Base-by-base conservation (phyloP, 1,139 yeast species). In the Candida sanyaensis region DNA sequence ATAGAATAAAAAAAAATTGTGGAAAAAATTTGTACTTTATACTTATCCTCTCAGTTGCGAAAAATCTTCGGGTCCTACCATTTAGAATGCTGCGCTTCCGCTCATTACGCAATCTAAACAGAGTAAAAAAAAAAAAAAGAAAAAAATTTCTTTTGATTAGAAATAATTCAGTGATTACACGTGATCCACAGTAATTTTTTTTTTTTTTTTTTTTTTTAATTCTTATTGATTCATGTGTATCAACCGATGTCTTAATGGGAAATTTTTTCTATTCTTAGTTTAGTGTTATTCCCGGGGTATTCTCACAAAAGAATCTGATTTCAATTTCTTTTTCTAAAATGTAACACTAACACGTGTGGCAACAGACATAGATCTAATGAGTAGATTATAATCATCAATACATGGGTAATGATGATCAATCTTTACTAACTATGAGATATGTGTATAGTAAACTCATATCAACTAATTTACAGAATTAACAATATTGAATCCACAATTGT, bases 111-210 rank as follows among this genome's bases (percentile, higher is more conserved):
- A 38, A 3, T 13, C 2, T 9, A 5, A 24, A 26, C n/a, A 37
- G 24, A 26, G 26, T 13, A 24, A 30, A n/a, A 31, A 23, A 40
- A 31, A 32, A 32, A 32, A 23, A 40, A 40, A n/a, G n/a, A n/a
- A n/a, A n/a, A n/a, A n/a, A n/a, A n/a, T n/a, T n/a, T n/a, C n/a
- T n/a, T n/a, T n/a, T n/a, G n/a, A n/a, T n/a, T n/a, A n/a, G n/a
- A n/a, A n/a, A n/a, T n/a, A n/a, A 40, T 40, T 40, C 37, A 41
- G 43, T 41, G 38, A 41, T 41, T 13, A 38, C 43, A 41, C 43
- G 43, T 41, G 43, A 40, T 23, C 37, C 29, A 40, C 28, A 40
- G 42, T 31, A 40, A 40, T 40, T 11, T 17, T 30, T 28, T 13
- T 34, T 10, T 9, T 17, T 11, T 17, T 5, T 17, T 32, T n/a